Evolutionary conservation across 2,329 filamentous ascomycete genomes (phyloP).

Genomic region (Fusarium anthophilum): DNA sequence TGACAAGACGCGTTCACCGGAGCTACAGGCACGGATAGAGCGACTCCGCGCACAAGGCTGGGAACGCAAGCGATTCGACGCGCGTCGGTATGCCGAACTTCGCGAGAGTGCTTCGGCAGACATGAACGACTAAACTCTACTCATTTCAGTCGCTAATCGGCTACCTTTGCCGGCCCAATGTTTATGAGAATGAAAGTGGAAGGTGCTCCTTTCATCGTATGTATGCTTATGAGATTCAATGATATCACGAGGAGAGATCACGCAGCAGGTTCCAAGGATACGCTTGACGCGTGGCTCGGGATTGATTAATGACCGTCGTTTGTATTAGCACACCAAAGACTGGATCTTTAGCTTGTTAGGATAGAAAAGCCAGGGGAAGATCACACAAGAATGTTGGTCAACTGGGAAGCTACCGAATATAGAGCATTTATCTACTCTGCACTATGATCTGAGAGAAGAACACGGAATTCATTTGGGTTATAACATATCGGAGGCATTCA

Average conservation of each 20-base stretch:
- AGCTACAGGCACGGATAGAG: constrained; percentile 63
- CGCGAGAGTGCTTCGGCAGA: constrained; percentile 63
- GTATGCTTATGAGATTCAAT: constrained; percentile 26
- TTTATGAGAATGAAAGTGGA: background rate
- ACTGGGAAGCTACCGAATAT: constrained; percentile 20
- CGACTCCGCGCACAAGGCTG: constrained; percentile 63
- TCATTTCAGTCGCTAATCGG: background rate
- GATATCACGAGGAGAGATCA: constrained; percentile 23
- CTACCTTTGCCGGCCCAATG: background rate
- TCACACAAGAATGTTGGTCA: background rate
- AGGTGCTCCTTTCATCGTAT: constrained; percentile 10
- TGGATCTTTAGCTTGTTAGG: constrained; percentile 18
- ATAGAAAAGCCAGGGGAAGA: background rate
- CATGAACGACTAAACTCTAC: constrained; percentile 44
- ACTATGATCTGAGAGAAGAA: background rate
- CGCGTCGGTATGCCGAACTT: constrained; percentile 61
- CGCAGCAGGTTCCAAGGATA: background rate
- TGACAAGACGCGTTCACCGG: constrained; percentile 51
- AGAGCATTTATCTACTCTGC: constrained; percentile 9
- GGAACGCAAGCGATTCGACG: constrained; percentile 65
- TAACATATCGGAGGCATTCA: background rate
- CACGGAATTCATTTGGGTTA: background rate
- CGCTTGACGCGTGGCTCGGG: background rate
- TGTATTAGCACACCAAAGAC: constrained; percentile 11
- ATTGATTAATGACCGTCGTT: background rate